Conservation (phyloP, 2,329 filamentous ascomycete species). For the Rugonectria rugulosa region DNA sequence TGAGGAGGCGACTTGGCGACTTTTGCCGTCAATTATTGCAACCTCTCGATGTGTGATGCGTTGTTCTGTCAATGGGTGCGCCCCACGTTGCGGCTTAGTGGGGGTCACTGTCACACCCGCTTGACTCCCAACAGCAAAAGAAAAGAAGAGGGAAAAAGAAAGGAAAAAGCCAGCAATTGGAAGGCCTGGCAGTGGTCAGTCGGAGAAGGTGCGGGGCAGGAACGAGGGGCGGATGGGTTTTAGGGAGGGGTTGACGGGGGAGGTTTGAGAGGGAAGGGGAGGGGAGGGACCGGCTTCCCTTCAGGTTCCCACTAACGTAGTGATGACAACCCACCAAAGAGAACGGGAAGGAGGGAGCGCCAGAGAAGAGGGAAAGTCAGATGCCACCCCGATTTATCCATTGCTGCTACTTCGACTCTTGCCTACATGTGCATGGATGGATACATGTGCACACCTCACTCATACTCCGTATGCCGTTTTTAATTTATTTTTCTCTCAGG, state of each 20-base stretch:
- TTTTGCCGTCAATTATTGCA: no score
- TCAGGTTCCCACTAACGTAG: neutral
- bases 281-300: neutral
- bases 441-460: no score
- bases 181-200: neutral
- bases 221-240: neutral
- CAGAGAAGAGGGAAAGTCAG: neutral
- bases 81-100: constrained; percentile 7
- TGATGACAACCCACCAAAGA: neutral
- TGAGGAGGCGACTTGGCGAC: no score
- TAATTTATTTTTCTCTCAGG: no score
- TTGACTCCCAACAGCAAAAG: no score
- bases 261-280: neutral
- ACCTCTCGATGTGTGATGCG: no score
- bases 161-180: neutral
- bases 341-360: no score
- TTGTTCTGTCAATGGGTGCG: neutral
- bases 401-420: no score
- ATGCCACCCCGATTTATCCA: neutral
- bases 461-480: no score
- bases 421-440: no score
- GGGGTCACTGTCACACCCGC: neutral
- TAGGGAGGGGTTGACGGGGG: no score
- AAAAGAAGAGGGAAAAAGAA: no score
- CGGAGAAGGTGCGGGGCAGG: neutral